Evolutionary conservation across 2,329 filamentous ascomycete genomes (phyloP).

Genomic region (Berkeleyomyces basicola): DNA sequence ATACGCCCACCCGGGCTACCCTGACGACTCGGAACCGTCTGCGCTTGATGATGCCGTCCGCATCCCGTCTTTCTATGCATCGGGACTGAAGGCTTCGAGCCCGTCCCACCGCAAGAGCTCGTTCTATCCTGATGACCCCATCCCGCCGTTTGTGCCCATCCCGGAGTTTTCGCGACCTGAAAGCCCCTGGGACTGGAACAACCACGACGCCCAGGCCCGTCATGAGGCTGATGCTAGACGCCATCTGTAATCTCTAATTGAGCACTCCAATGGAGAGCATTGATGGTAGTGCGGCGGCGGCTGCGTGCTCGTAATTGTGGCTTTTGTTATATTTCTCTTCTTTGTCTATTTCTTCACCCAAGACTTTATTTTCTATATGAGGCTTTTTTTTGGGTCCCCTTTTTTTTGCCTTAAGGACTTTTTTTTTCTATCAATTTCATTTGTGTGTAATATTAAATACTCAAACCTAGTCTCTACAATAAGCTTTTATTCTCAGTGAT

Average conservation of each 20-base stretch:
- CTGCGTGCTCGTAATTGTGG: not conserved
- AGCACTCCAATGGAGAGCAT: not conserved
- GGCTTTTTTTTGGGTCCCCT: not conserved
- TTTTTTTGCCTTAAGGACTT: not conserved
- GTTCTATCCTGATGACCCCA: not conserved
- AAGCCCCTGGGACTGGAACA: constrained; percentile 8
- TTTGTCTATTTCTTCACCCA: constrained; percentile 5
- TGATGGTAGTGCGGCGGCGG: not conserved
- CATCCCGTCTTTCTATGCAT: constrained; percentile 6
- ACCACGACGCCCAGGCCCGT: not conserved
- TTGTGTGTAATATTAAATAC: not conserved
- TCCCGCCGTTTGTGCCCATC: not conserved
- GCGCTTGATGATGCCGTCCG: constrained; percentile 1
- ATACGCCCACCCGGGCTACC: not conserved
- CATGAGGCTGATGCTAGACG: not conserved
- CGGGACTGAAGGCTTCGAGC: not conserved
- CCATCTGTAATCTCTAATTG: not conserved
- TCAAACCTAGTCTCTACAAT: not conserved
- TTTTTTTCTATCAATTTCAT: not conserved
- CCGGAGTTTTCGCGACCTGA: constrained; percentile 1
- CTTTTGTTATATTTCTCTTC: not conserved
- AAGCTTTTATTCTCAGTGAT: too few species aligned
- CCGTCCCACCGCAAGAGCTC: not conserved
- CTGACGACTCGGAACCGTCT: not conserved
- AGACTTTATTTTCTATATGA: constrained; percentile 3